Evolutionary conservation across 2,329 filamentous ascomycete genomes (phyloP).

Genomic region (Fusarium nanum): DNA sequence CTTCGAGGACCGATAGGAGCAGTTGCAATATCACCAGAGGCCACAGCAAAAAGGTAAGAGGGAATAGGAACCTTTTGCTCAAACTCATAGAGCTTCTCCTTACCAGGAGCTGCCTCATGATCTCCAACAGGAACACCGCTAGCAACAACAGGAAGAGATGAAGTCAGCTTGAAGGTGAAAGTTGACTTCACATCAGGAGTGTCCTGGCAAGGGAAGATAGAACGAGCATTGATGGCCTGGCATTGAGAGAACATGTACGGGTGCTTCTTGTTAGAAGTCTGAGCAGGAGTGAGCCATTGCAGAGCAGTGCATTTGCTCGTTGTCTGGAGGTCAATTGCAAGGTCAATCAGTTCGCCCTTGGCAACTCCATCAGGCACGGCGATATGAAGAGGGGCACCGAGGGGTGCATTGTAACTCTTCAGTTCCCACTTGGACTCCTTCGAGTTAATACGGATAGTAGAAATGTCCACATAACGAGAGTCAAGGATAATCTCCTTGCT

Average conservation of each 20-base stretch:
- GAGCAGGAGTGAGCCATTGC: constrained; percentile 93
- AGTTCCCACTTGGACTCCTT: constrained; percentile 74
- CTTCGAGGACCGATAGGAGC: constrained; percentile 90
- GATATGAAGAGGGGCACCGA: constrained; percentile 77
- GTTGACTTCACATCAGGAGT: constrained; percentile 98
- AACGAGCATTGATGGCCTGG: constrained; percentile 94
- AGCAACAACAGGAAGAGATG: constrained; percentile 88
- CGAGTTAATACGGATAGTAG: constrained; percentile 76
- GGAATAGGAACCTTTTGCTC: constrained; percentile 93
- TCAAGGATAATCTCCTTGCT: constrained; percentile 86
- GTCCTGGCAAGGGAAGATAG: constrained; percentile 96
- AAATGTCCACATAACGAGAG: constrained; percentile 83
- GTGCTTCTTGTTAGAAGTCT: constrained; percentile 95
- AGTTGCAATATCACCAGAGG: constrained; percentile 83
- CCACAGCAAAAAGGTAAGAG: constrained; percentile 93
- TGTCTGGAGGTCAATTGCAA: constrained; percentile 79
- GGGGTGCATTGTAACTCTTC: constrained; percentile 76
- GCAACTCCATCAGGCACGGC: constrained; percentile 65
- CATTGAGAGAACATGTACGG: constrained; percentile 99
- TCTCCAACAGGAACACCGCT: constrained; percentile 75
- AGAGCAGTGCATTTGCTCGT: constrained; percentile 90
- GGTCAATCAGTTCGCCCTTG: constrained; percentile 64
- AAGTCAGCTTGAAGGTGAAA: constrained; percentile 88
- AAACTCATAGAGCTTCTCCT: constrained; percentile 80
- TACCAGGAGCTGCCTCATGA: constrained; percentile 57